Percentiles rank a stretch among this genome's conserved stretches.
These are phyloP conservation scores for Penicillium odoratum DNA, from an alignment of 495 filamentous ascomycete genomes.

Conservation along the genomic window DNA sequence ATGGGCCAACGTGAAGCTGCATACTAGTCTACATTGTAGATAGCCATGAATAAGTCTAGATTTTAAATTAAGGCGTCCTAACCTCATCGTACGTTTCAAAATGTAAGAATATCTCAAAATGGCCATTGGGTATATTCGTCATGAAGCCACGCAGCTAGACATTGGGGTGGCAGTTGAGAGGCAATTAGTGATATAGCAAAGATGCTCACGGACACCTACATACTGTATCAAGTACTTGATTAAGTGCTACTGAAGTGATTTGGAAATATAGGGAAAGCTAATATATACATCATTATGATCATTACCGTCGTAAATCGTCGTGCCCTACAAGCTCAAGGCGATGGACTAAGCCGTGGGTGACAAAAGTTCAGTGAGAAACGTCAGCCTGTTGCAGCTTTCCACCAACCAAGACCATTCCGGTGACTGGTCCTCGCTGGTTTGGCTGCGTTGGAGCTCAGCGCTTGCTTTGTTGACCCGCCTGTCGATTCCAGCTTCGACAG, in stretches of 20 bases:
- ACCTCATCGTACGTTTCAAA: no score
- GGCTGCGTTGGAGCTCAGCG: conserved; percentile 43
- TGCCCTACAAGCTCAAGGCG: not conserved
- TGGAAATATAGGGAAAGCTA: not conserved
- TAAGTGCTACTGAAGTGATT: not conserved
- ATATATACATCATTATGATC: conserved; percentile 14
- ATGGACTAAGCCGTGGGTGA: not conserved
- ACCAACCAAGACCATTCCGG: conserved; percentile 39
- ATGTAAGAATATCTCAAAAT: no score
- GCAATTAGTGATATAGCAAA: no score
- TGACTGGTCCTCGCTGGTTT: conserved; percentile 34
- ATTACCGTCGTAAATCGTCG: conserved; percentile 15
- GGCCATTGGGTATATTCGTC: no score
- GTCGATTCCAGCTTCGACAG: conserved; percentile 62
- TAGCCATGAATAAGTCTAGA: not conserved
- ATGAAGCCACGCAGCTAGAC: no score
- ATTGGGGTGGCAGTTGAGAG: not conserved
- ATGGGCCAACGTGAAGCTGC: no score
- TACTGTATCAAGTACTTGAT: not conserved
- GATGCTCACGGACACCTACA: not conserved
- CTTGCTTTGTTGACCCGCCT: conserved; percentile 57
- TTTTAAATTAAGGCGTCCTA: not conserved
- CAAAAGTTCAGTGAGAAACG: conserved; percentile 34
- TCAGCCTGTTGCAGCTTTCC: conserved; percentile 45
- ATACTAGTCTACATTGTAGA: conserved; percentile 1